Base-by-base conservation (phyloP, 176 grass and related monocot species). In the Raddia guianensis region DNA sequence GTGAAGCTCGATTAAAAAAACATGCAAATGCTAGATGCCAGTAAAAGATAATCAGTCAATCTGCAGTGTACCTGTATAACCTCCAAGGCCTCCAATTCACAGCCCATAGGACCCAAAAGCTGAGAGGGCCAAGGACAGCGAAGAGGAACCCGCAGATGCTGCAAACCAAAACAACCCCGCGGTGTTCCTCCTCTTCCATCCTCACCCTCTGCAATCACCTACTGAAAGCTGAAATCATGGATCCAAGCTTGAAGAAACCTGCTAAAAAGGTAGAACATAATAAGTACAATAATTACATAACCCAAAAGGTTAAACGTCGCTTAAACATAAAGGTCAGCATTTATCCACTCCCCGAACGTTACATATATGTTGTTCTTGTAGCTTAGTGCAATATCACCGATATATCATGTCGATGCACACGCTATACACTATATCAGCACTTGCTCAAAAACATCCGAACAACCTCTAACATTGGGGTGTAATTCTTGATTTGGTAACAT, bases 41-140 rank as follows among this genome's bases (percentile, higher is more conserved):
- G 78, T 70, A 51, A 50, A 77, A 68, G 66, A 78, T 57, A 87
- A 5, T 40, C 49, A 42, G 14, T 11, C 9, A 72, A 55, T 64
- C 16, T 64, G 13, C 48, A 70, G 8, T 70, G 21, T 81, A 95
- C 97, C 97, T 95, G 73, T 95, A 99, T 86, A 99, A 80, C 84
- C 97, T 92, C 97, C 97, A 99, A 27, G 97, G 97, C 84, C 97
- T 90, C 97, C 97, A 99, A 84, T 99, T 99, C 64, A 99, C 90
- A 68, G 93, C 87, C 97, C 97, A 93, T 54, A 99, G 85, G 82
- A 99, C 55, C 91, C 97, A 93, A 78, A 99, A 93, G 79, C 97
- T 99, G 80, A 99, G 85, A 86, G 90, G 87, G 83, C 90, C 85
- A 79, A 96, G 82, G 91, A 91, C 69, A 93, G 90, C 80, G 80